These are phyloP conservation scores for Termitomyces bulborhizus DNA, from an alignment of 768 basidiomycete species.

Conservation along the genomic window DNA sequence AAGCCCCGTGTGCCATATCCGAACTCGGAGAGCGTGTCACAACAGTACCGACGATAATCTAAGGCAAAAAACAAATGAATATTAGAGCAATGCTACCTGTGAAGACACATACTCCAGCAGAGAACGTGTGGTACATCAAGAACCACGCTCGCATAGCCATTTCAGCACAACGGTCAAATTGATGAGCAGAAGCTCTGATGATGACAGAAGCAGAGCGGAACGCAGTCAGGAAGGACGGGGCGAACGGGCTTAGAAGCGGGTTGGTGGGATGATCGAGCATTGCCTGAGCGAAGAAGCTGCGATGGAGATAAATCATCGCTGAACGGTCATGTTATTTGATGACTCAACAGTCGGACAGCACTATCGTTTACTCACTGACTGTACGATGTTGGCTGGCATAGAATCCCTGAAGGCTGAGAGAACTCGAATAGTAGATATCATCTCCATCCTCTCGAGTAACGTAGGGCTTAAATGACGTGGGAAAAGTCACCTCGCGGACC, in stretches of 20 bases:
- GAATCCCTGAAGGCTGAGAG: conserved; percentile 45
- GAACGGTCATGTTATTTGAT: neutral
- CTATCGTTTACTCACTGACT: conserved; percentile 38
- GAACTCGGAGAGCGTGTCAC: conserved; percentile 51
- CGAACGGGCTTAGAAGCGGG: conserved; percentile 48
- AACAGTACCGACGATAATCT: conserved; percentile 58
- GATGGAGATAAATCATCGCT: conserved; percentile 51
- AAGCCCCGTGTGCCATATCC: conserved; percentile 41
- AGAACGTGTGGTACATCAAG: conserved; percentile 43
- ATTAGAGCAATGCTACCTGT: neutral
- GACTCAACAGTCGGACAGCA: neutral
- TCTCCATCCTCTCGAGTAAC: conserved; percentile 37
- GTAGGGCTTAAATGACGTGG: conserved; percentile 41
- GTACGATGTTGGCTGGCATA: conserved; percentile 53
- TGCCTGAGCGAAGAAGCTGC: conserved; percentile 54
- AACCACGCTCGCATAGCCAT: conserved; percentile 49
- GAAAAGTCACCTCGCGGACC: conserved; percentile 40
- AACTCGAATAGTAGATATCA: conserved; percentile 41
- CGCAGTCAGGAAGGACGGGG: conserved; percentile 50
- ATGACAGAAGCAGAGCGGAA: conserved; percentile 46
- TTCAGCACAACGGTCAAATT: conserved; percentile 40
- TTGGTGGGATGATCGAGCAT: conserved; percentile 48
- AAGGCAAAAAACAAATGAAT: neutral
- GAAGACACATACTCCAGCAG: conserved; percentile 34
- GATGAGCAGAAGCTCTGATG: conserved; percentile 42